Conservation (phyloP, 2,329 filamentous ascomycete species). For the Uncinocarpus reesii region DNA sequence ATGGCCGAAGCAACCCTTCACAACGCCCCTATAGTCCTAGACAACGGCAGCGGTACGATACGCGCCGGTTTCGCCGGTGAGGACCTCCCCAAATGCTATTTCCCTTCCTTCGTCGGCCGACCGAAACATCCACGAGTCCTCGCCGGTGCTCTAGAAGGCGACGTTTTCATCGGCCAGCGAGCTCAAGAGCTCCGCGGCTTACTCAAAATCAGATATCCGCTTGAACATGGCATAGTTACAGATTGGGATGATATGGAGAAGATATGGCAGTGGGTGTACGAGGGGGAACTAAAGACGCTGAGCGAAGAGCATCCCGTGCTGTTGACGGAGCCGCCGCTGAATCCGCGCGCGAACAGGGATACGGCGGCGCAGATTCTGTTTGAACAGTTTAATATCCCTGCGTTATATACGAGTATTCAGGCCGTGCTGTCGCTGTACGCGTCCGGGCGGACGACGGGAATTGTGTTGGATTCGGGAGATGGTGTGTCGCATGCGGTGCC, state of each 20-base stretch:
- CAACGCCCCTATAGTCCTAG: conserved; percentile 96
- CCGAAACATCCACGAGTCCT: conserved; percentile 92
- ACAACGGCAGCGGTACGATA: conserved; percentile 97
- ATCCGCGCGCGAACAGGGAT: conserved; percentile 90
- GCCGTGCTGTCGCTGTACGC: conserved; percentile 93
- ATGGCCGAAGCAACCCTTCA: conserved; percentile 65
- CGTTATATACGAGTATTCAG: conserved; percentile 92
- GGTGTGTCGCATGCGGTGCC: conserved; percentile 95
- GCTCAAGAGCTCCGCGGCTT: conserved; percentile 84
- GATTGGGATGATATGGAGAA: conserved; percentile 99
- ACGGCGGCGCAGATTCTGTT: conserved; percentile 95
- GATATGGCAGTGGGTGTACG: conserved; percentile 98
- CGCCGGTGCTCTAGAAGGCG: conserved; percentile 90
- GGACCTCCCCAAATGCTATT: conserved; percentile 91
- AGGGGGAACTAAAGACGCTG: conserved; percentile 87
- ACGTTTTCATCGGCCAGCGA: conserved; percentile 90
- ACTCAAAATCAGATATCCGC: conserved; percentile 87
- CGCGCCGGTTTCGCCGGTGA: conserved; percentile 94
- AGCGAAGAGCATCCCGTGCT: conserved; percentile 98
- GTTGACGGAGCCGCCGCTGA: conserved; percentile 88
- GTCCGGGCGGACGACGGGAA: conserved; percentile 87
- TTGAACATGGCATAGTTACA: conserved; percentile 96
- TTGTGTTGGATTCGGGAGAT: conserved; percentile 90
- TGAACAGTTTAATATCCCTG: conserved; percentile 96
- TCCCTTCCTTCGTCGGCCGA: conserved; percentile 91